Evolutionary conservation across 2,329 filamentous ascomycete species (phyloP), one percentile per base, ranked within the genome.

Genomic region (Hyphodiscus sp.): DNA sequence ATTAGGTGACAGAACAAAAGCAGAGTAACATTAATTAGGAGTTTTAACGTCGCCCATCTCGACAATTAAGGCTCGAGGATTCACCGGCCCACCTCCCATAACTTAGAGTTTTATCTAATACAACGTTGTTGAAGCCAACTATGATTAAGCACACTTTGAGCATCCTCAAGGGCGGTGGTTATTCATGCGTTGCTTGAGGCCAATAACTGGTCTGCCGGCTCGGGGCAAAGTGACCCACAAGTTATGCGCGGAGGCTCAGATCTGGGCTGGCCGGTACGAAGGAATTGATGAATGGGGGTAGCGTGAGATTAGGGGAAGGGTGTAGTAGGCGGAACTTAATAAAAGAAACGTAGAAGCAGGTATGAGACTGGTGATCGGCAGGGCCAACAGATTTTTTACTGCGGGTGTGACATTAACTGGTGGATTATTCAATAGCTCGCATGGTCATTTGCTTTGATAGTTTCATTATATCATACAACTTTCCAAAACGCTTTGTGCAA

Each of bases 331-430:
- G 19, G 19, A 46, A 49, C 20, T 42, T 23, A 20, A 52, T 41
- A 52, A 52, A 48, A 48, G 50, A 52, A 52, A 52, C 43, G 47
- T 20, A 47, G 33, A 52, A 52, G 30, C 50, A 52, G 44, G 2
- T 52, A 52, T 47, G 38, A 52, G 50, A 52, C 45, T 52, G 38
- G 50, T 52, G 45, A 47, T 52, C 45, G 44, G 43, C 44, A 52
- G 42, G 50, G 44, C 20, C 38, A 48, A 47, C 38, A 48, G 45
- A 30, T 44, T 52, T 52, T 52, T 52, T 30, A 52, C 49, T 50
- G 42, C 42, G 13, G 38, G 43, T 47, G 29, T 33, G 15, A 47
- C 13, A 51, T 38, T 29, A 51, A 51, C 19, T 51, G 41, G 29
- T 51, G 19, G 29, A 51, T 51, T 51, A 51, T 51, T 20, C 20